Evolutionary conservation across 176 grass and related monocot species (phyloP).

Genomic region (Aegilops umbellulata): DNA sequence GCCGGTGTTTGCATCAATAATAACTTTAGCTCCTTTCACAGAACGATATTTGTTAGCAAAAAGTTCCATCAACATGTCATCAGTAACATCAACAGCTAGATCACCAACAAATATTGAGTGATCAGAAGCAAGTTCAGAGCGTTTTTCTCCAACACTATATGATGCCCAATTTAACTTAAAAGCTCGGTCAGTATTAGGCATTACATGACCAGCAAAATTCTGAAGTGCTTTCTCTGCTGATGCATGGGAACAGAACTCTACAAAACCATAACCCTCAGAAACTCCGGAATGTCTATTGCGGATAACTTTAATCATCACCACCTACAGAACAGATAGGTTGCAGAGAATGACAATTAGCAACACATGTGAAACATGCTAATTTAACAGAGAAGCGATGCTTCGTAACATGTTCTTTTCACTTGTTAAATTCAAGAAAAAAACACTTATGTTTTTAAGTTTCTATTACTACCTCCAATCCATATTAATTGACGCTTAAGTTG

Average conservation of each 20-base stretch:
- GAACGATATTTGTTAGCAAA: constrained; percentile 67
- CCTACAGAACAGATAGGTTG: constrained; percentile 47
- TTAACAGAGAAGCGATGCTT: not conserved
- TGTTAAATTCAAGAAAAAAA: not conserved
- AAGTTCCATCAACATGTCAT: constrained; percentile 50
- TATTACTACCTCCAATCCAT: not conserved
- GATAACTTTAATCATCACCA: constrained; percentile 63
- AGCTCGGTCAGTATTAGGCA: constrained; percentile 64
- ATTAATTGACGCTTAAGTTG: too few species aligned
- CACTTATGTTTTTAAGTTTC: not conserved
- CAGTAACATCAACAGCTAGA: constrained; percentile 67
- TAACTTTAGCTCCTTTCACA: constrained; percentile 74
- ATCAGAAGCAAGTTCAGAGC: constrained; percentile 56
- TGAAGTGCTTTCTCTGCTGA: constrained; percentile 64
- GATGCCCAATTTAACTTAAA: constrained; percentile 78
- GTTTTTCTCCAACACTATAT: constrained; percentile 66
- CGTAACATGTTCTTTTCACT: not conserved
- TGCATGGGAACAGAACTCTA: constrained; percentile 53
- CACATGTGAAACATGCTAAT: not conserved
- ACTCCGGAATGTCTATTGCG: constrained; percentile 62
- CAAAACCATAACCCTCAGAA: constrained; percentile 69
- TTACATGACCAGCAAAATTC: constrained; percentile 64
- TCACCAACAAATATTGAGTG: constrained; percentile 74
- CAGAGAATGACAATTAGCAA: constrained; percentile 22
- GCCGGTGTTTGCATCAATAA: constrained; percentile 66